phyloP scores from a whole-genome alignment of 2,329 filamentous ascomycete genomes.

The Aureobasidium melanogenum region DNA sequence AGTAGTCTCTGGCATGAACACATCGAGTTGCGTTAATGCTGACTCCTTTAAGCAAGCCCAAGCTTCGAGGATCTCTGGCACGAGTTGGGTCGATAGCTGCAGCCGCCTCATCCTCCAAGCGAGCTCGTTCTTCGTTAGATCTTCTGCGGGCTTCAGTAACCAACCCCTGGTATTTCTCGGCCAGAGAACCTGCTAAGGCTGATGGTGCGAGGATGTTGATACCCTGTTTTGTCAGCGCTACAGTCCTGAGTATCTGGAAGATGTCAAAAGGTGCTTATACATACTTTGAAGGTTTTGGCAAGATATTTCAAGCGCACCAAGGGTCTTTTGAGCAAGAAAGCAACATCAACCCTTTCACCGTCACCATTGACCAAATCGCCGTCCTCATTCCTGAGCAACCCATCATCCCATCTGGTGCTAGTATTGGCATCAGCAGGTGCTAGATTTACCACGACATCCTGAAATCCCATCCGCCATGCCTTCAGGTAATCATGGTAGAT shows the following conservation, averaged over 20 bases:
- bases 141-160: constrained; percentile 69
- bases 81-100: constrained; percentile 72
- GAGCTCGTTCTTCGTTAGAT: constrained; percentile 62
- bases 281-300: constrained; percentile 68
- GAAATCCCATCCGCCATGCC: constrained; percentile 87
- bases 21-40: constrained; percentile 67
- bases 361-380: constrained; percentile 59
- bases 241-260: not conserved
- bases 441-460: constrained; percentile 88
- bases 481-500: constrained; percentile 80
- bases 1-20: constrained; percentile 83
- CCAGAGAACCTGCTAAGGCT: constrained; percentile 50
- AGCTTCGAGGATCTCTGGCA: constrained; percentile 66
- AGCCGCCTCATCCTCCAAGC: constrained; percentile 79
- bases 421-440: constrained; percentile 57
- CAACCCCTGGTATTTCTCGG: constrained; percentile 58
- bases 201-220: constrained; percentile 49
- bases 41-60: constrained; percentile 62
- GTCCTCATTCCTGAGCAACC: constrained; percentile 48
- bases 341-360: constrained; percentile 88
- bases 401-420: constrained; percentile 41
- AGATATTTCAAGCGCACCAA: constrained; percentile 83
- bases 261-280: not conserved
- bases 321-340: constrained; percentile 82
- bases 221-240: constrained; percentile 36